Evolutionary conservation across 768 basidiomycete species (phyloP), one percentile per base, ranked within the genome.

Genomic region (Boletus coccyginus): DNA sequence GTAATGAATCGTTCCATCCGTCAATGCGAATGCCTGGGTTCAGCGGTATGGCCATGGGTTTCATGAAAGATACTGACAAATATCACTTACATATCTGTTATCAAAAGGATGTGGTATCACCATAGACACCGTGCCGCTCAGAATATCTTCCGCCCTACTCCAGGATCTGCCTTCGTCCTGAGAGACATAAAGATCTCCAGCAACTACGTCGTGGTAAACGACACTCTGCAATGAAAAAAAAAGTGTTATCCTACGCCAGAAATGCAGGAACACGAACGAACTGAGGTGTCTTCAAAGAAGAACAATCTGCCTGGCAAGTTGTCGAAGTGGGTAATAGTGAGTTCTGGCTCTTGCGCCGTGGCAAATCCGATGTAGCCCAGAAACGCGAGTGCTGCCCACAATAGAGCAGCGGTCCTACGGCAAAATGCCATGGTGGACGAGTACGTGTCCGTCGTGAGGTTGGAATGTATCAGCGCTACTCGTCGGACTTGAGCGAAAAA

Each of bases 261-360:
- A 33, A 31, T 24, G 32, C n/a, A 19, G 31, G 24, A n/a, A 47
- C n/a, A 43, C 19, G n/a, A 27, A 77, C 88, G 63, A 62, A 95
- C 95, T 32, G 87, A 73, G 8, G 92, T 87, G 74, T 97, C 96
- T 59, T 98, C 91, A 74, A 98, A 97, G 79, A 94, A 98, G 76
- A 89, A 90, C 50, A 96, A 68, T 63, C 81, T 79, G 13, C 81
- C 81, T 10, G 94, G 93, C 36, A 90, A 74, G 69, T 90, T 89
- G 46, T 81, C 65, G 70, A 96, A 91, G 54, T 77, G 73, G 35
- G 73, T 78, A 51, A 86, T 62, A 7, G 72, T 58, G 59, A 79
- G 74, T 56, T 78, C 67, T 62, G 85, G 86, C 29, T 78, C 66
- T 65, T 78, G 79, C 3, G 80, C 76, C 7, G 55, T 57, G 39